Percentiles rank a stretch among this genome's conserved stretches.
Conservation (phyloP, 2,329 filamentous ascomycete genomes). For the Diplocarpon rosae region DNA sequence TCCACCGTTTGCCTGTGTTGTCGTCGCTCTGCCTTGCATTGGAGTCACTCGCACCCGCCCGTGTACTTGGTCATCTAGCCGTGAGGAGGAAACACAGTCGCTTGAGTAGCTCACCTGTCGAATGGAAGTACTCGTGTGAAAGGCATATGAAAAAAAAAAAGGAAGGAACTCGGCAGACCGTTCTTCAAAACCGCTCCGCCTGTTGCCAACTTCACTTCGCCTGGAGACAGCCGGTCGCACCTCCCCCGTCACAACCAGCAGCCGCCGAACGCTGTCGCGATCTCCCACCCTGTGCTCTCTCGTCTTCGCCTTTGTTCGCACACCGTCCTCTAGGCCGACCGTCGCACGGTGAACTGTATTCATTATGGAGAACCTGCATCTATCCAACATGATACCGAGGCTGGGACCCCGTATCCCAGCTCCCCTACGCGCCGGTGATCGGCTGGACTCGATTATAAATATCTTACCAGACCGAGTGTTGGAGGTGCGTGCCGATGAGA, state of each 20-base stretch:
- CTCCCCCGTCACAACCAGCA: constrained; percentile 9
- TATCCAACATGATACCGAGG: constrained; percentile 22
- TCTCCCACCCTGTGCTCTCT: not conserved
- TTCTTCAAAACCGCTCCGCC: no score
- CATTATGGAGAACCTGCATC: constrained; percentile 17
- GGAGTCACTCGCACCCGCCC: no score
- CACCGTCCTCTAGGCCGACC: not conserved
- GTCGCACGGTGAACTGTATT: not conserved
- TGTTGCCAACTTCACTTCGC: not conserved
- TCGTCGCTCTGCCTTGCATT: no score
- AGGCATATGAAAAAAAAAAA: no score
- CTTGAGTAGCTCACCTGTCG: no score
- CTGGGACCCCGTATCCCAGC: constrained; percentile 19
- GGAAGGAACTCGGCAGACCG: no score
- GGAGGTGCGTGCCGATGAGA: constrained; percentile 15
- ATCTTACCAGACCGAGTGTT: constrained; percentile 20
- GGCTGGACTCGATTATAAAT: constrained; percentile 19
- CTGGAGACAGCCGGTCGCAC: constrained; percentile 5
- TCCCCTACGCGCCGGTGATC: constrained; percentile 12
- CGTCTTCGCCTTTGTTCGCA: not conserved
- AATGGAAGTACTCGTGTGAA: no score
- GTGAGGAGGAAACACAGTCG: no score
- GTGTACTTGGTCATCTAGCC: no score
- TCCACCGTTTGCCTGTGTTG: not conserved
- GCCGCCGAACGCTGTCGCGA: not conserved